Percentiles rank a stretch among this genome's conserved stretches.
Evolutionary conservation across 108 stramenopile species (phyloP).

Genomic region (Seminavis robusta): DNA sequence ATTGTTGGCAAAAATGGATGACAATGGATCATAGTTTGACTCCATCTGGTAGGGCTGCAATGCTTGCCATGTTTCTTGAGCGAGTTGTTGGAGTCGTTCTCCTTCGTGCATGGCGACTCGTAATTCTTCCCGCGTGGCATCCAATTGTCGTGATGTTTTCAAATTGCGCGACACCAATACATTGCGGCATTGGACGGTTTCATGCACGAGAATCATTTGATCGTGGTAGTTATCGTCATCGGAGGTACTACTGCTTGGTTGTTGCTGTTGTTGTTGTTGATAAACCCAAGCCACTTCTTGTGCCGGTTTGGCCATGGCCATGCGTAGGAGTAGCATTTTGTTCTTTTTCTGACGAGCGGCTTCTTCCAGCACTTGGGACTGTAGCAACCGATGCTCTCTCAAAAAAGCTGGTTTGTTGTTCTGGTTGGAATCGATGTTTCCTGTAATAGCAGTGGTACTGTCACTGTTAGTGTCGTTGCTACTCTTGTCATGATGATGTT

Average conservation of each 20-base stretch:
- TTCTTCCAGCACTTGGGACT: constrained; percentile 5
- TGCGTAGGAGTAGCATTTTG: neutral
- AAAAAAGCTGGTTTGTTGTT: neutral
- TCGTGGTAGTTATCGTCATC: neutral
- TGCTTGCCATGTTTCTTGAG: neutral
- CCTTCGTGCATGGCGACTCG: no score
- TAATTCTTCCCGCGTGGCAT: neutral
- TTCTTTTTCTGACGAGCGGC: neutral
- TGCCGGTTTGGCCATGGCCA: neutral
- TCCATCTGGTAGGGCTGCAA: neutral
- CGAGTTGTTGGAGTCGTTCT: neutral
- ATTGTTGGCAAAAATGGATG: neutral
- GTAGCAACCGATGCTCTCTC: neutral
- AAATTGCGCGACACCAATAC: neutral
- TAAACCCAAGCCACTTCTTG: neutral
- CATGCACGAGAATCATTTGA: neutral
- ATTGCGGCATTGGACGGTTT: neutral
- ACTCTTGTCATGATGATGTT: no score
- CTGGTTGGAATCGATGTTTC: neutral
- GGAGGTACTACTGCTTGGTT: no score
- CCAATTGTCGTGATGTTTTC: neutral
- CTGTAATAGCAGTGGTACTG: neutral
- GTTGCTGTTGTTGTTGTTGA: no score
- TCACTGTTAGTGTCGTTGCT: no score
- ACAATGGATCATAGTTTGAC: neutral